A percentile compares a stretch with the other conserved stretches of the same genome.
Evolutionary conservation across 768 basidiomycete genomes (phyloP).

Genomic region (Tylopilus sp.): DNA sequence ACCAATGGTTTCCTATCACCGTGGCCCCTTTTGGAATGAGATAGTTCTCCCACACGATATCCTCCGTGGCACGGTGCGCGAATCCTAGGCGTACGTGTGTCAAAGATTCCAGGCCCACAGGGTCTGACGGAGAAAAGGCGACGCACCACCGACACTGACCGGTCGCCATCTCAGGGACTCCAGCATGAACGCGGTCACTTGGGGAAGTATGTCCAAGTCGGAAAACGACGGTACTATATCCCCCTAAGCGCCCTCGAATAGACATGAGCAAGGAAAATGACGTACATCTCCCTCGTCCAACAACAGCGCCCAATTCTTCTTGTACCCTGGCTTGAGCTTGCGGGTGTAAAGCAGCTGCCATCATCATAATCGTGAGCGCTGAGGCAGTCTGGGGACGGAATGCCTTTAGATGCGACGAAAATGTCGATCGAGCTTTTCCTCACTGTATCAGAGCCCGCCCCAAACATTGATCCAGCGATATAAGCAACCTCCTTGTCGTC

Average conservation of each 20-base stretch:
- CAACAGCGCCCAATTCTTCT: conserved; percentile 48
- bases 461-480: conserved; percentile 41
- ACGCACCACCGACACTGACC: conserved; percentile 26
- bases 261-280: neutral
- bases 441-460: conserved; percentile 41
- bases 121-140: neutral
- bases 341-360: conserved; percentile 52
- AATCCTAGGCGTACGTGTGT: too few relatives aligned
- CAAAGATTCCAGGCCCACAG: too few relatives aligned
- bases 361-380: conserved; percentile 50
- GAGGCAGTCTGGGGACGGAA: conserved; percentile 36
- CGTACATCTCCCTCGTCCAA: conserved; percentile 39
- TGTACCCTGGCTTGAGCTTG: conserved; percentile 48
- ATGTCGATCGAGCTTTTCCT: conserved; percentile 3
- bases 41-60: conserved; percentile 41
- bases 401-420: too few relatives aligned
- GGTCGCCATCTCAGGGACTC: conserved; percentile 40
- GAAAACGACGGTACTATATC: conserved; percentile 35
- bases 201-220: conserved; percentile 33
- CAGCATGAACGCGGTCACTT: conserved; percentile 35
- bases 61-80: conserved; percentile 57
- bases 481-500: conserved; percentile 36
- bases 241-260: too few relatives aligned
- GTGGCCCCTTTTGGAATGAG: conserved; percentile 33
- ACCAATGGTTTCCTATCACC: conserved; percentile 14